Evolutionary conservation across 805 yeast species (phyloP), one percentile per base, ranked within the genome.

Genomic region (Blastobotrys muscicola): DNA sequence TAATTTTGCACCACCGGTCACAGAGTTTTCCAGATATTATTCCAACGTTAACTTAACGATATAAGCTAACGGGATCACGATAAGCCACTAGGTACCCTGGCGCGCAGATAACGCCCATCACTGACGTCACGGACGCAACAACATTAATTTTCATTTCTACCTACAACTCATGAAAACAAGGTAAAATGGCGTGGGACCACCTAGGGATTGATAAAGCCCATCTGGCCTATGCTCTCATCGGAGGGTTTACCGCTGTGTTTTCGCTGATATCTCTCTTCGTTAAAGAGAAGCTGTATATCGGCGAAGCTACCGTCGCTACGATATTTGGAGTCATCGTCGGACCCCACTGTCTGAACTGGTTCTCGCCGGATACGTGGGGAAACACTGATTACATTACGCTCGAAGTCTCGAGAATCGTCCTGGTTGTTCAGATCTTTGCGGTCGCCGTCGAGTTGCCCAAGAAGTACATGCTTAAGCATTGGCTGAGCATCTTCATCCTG

Each of bases 381-480:
- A 81, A 86, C 56, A 63, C 84, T 1, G 95, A 89, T 60, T 70
- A 71, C 42, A 76, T 89, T 50, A 87, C 96, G 0, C 67, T 86
- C 50, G 97, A 87, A 56, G 69, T 89, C 11, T 80, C 90, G 44
- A 72, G 96, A 43, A 75, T 87, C 11, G 90, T 86, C 2, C 67
- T 87, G 54, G 80, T 90, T 58, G 75, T 87, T 42, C 96, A 87
- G 66, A 85, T 87, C 53, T 90, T 87, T 55, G 95, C 95, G 8
- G 94, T 85, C 14, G 94, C 95, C 2, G 97, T 87, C 30, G 97
- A 87, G 62, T 68, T 87, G 61, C 97, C 97, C 12, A 76, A 84
- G 45, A 84, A 83, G 59, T 87, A 89, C 60, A 83, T 89, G 90
- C 70, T 78, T 50, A 75, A 75, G 48, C 96, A 89, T 59, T 81